Evolutionary conservation across 768 basidiomycete species (phyloP).

Genomic region (Leccinum incarnatum): DNA sequence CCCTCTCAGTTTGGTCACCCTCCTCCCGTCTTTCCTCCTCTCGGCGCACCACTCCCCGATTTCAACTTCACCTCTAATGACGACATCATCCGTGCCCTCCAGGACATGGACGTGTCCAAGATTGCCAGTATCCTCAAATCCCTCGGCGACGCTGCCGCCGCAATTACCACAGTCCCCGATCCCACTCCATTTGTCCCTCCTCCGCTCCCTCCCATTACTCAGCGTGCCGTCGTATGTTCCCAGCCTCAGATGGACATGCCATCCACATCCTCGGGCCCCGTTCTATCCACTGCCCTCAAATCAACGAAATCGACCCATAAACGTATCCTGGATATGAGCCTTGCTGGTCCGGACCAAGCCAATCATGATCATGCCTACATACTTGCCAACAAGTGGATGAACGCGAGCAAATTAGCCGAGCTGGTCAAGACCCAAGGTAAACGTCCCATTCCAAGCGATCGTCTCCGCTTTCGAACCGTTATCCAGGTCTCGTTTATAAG

Average conservation of each 20-base stretch:
- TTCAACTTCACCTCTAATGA: conserved; percentile 59
- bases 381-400: conserved; percentile 80
- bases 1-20: conserved; percentile 27
- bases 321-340: conserved; percentile 42
- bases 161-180: conserved; percentile 32
- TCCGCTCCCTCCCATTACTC: conserved; percentile 20
- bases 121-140: conserved; percentile 65
- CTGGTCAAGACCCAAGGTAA: conserved; percentile 68
- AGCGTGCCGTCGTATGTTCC: conserved; percentile 30
- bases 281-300: conserved; percentile 41
- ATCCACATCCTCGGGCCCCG: conserved; percentile 38
- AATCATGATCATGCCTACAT: conserved; percentile 61
- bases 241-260: conserved; percentile 42
- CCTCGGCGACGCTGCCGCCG: conserved; percentile 55
- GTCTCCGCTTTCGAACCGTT: conserved; percentile 1
- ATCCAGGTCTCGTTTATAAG: conserved; percentile 75
- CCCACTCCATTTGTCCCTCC: conserved; percentile 22
- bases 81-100: conserved; percentile 68
- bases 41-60: conserved; percentile 30
- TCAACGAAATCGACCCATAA: conserved; percentile 35
- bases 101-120: conserved; percentile 67
- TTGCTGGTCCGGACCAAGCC: conserved; percentile 39
- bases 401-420: conserved; percentile 62
- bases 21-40: conserved; percentile 21
- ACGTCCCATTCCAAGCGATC: background rate